Evolutionary conservation across 1,284 basidiomycete genomes (phyloP).

Genomic region (Termitomyces sp.): DNA sequence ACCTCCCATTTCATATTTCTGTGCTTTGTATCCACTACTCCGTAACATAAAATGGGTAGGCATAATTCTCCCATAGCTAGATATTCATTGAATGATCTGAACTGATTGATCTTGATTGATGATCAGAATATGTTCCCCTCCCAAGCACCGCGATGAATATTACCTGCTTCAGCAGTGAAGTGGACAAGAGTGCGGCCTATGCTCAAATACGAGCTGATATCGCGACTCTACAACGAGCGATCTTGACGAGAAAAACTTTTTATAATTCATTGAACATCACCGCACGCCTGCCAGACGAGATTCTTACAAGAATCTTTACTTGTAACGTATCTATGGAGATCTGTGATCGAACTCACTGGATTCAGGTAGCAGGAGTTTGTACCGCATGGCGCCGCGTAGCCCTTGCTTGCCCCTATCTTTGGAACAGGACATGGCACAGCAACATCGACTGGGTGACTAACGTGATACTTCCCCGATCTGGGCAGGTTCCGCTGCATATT

Average conservation of each 20-base stretch:
- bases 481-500: background rate
- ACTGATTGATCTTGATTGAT: too few species aligned
- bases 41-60: too few species aligned
- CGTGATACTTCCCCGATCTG: background rate
- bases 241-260: background rate
- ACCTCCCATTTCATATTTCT: too few species aligned
- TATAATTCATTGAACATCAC: background rate
- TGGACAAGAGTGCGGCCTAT: background rate
- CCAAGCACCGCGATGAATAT: background rate
- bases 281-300: background rate
- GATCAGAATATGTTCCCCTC: background rate
- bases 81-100: too few species aligned
- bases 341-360: background rate
- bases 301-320: background rate
- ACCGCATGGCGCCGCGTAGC: background rate
- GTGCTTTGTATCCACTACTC: too few species aligned
- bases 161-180: background rate
- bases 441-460: background rate
- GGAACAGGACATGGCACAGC: background rate
- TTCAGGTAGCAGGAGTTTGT: background rate
- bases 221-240: background rate
- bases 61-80: too few species aligned
- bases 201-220: background rate
- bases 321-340: background rate
- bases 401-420: too few species aligned